Evolutionary conservation across 352 stramenopile genomes (phyloP).

Genomic region (Phytophthora europaea): DNA sequence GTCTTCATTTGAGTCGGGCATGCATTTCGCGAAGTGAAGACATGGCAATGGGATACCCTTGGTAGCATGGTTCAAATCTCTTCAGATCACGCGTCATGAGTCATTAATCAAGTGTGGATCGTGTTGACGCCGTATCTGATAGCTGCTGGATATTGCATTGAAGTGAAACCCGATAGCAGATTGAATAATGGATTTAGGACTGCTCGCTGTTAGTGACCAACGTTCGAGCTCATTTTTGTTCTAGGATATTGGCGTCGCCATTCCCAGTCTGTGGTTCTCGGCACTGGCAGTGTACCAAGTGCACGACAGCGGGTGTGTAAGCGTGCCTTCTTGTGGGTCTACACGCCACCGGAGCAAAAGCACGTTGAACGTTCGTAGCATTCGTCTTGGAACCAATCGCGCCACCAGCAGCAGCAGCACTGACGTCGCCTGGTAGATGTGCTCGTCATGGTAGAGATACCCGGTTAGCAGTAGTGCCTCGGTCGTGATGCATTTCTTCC

Average conservation of each 20-base stretch:
- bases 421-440: conserved; percentile 28
- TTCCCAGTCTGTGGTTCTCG: conserved; percentile 9
- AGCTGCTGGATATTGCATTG: conserved; percentile 6
- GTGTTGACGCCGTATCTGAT: neutral
- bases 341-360: conserved; percentile 28
- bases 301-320: conserved; percentile 10
- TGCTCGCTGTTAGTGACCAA: neutral
- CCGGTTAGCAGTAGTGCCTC: conserved; percentile 21
- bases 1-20: neutral
- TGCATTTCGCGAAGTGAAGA: conserved; percentile 1
- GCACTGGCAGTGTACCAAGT: conserved; percentile 24
- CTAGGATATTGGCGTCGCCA: conserved; percentile 3
- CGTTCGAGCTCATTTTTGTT: neutral
- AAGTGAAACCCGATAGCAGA: neutral
- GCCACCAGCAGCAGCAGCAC: conserved; percentile 24
- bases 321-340: conserved; percentile 14
- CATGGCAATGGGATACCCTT: neutral
- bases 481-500: conserved; percentile 9
- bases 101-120: conserved; percentile 13
- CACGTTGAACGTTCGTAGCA: conserved; percentile 35
- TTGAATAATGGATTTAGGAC: neutral
- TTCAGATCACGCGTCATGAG: neutral
- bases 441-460: conserved; percentile 26
- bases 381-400: conserved; percentile 11
- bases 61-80: neutral